Evolutionary conservation across 371 early-diverging fungal species (phyloP).

Genomic region (Mortierella sp.): DNA sequence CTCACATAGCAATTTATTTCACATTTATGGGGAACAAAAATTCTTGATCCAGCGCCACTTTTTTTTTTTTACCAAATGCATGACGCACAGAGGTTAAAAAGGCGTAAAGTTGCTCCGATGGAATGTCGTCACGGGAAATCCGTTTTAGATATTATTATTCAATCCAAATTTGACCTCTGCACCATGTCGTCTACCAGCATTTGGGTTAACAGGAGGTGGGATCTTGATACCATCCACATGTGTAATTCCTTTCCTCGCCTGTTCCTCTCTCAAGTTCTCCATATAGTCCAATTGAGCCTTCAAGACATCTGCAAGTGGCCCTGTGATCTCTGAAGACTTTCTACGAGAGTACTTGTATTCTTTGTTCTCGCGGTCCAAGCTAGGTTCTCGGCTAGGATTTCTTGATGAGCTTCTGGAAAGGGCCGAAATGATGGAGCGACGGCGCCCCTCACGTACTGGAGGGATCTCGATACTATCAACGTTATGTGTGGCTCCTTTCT

Average conservation of each 20-base stretch:
- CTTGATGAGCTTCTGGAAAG: conserved; percentile 17
- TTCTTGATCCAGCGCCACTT: too few relatives aligned
- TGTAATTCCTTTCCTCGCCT: conserved; percentile 5
- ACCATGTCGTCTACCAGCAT: neutral
- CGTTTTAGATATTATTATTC: too few relatives aligned
- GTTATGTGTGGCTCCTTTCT: conserved; percentile 15
- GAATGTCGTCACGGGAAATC: conserved; percentile 2
- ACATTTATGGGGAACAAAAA: too few relatives aligned
- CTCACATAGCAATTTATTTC: too few relatives aligned
- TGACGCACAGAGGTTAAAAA: too few relatives aligned
- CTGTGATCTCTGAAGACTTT: conserved; percentile 35
- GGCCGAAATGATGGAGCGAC: conserved; percentile 13
- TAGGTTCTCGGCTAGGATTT: conserved; percentile 18
- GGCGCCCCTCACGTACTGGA: conserved; percentile 17
- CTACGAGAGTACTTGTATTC: conserved; percentile 29
- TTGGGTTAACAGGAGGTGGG: conserved; percentile 25
- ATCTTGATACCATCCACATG: conserved; percentile 25
- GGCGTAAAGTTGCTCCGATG: neutral
- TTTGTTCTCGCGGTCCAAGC: conserved; percentile 13
- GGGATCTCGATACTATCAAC: conserved; percentile 22
- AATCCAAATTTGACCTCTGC: too few relatives aligned
- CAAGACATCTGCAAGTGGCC: conserved; percentile 23
- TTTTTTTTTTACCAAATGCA: too few relatives aligned
- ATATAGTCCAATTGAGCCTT: conserved; percentile 26
- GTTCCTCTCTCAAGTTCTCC: conserved; percentile 25